Evolutionary conservation across 441 rosid species (phyloP).

Genomic region (Erodium texanum): DNA sequence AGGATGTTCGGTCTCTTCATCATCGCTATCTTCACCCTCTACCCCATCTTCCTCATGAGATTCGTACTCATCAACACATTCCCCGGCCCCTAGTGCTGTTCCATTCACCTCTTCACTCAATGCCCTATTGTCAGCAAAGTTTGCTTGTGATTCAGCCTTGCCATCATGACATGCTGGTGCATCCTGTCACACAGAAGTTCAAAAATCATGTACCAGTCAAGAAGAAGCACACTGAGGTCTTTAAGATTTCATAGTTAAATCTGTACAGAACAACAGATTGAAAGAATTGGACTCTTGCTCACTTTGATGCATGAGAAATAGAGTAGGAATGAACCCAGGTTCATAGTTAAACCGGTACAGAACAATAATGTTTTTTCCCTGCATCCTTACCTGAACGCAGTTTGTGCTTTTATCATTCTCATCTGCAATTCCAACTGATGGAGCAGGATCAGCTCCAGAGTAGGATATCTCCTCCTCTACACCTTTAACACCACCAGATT

Average conservation of each 20-base stretch:
- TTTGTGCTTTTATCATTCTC: conserved; percentile 48
- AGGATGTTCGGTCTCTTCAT: conserved; percentile 56
- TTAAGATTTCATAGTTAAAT: background rate
- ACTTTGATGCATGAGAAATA: no score
- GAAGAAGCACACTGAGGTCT: background rate
- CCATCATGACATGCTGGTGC: conserved; percentile 32
- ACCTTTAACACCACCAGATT: conserved; percentile 25
- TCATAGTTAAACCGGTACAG: no score
- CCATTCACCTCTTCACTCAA: conserved; percentile 78
- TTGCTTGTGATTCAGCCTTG: conserved; percentile 35
- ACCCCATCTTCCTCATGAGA: conserved; percentile 25
- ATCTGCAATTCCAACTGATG: conserved; percentile 36
- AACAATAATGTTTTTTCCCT: conserved; percentile 9
- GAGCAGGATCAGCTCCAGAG: conserved; percentile 32
- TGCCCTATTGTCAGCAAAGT: conserved; percentile 26
- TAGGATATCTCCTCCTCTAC: conserved; percentile 26
- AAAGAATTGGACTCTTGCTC: no score
- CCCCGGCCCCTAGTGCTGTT: conserved; percentile 36
- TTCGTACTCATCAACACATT: conserved; percentile 28
- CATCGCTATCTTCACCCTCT: conserved; percentile 42
- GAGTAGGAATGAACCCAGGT: no score
- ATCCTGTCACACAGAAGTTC: conserved; percentile 29
- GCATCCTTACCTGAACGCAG: conserved; percentile 39
- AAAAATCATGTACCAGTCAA: background rate
- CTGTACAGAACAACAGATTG: background rate